These are phyloP conservation scores for Neurospora sp. DNA, from an alignment of 495 filamentous ascomycete genomes.

Conservation along the genomic window DNA sequence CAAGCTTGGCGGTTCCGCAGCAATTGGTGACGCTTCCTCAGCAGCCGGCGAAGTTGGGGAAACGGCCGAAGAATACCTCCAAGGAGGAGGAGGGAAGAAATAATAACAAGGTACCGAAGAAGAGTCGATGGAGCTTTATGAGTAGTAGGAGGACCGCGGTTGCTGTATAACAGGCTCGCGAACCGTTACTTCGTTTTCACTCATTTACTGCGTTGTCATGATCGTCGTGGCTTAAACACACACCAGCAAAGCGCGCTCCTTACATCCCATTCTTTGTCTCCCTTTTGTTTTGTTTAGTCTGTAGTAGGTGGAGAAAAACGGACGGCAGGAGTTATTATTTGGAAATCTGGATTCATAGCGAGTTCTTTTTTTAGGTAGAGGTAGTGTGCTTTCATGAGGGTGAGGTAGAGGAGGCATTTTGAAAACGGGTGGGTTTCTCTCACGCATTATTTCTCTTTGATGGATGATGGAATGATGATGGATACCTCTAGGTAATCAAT, in stretches of 20 bases:
- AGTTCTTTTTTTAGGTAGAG: too few species aligned
- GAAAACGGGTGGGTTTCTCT: not conserved
- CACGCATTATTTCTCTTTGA: not conserved
- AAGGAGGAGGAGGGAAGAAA: conserved; percentile 4
- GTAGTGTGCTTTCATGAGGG: not conserved
- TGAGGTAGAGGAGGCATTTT: not conserved
- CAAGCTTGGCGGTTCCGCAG: conserved; percentile 5
- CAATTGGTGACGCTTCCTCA: not conserved
- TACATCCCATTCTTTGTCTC: not conserved
- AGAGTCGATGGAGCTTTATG: conserved; percentile 15
- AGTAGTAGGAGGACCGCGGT: conserved; percentile 12
- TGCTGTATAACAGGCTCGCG: conserved; percentile 15
- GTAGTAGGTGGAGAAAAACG: not conserved
- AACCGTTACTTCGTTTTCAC: not conserved
- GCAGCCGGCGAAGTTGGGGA: conserved; percentile 9
- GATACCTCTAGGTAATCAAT: too few species aligned
- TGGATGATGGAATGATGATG: not conserved
- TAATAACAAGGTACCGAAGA: too few species aligned
- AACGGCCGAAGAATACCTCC: conserved; percentile 14
- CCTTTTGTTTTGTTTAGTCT: not conserved
- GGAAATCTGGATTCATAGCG: not conserved
- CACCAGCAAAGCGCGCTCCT: not conserved
- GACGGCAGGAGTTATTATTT: not conserved
- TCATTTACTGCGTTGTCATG: not conserved
- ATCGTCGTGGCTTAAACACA: not conserved